Evolutionary conservation across 2,329 filamentous ascomycete species (phyloP).

Genomic region (Colletotrichum sp.): DNA sequence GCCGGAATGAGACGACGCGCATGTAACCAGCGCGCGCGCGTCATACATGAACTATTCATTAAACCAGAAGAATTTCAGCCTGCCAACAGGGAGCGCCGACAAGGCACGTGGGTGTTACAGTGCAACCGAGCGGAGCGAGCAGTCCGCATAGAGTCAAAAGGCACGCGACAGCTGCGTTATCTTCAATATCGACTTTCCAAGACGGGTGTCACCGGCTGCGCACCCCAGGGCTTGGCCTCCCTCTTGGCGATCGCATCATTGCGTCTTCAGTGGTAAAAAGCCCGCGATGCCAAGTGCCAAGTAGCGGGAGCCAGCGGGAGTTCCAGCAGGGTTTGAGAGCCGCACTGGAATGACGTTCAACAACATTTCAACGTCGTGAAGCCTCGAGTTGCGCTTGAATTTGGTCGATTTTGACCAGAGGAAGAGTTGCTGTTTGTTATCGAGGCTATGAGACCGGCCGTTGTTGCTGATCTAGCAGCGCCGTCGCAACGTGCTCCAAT

Average conservation of each 20-base stretch:
- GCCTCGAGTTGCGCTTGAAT: no score
- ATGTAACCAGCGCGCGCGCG: background rate
- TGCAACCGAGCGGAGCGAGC: background rate
- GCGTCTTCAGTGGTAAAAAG: background rate
- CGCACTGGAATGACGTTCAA: background rate
- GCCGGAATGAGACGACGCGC: background rate
- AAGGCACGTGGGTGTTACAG: background rate
- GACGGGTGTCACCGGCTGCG: background rate
- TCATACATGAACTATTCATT: background rate
- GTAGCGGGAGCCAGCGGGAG: constrained; percentile 13
- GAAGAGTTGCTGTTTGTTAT: background rate
- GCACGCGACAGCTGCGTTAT: constrained; percentile 15
- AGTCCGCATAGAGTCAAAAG: background rate
- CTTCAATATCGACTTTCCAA: background rate
- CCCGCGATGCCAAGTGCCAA: constrained; percentile 17
- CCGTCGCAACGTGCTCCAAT: constrained; percentile 4
- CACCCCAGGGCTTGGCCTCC: background rate
- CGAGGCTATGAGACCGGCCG: background rate
- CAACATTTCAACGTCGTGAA: background rate
- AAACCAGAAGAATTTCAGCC: background rate
- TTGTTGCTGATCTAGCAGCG: background rate
- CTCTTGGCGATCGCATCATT: constrained; percentile 7
- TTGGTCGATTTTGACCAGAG: background rate
- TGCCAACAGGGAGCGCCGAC: constrained; percentile 1
- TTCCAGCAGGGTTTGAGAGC: background rate